phyloP scores from a whole-genome alignment of 208 protist genomes.

The Phytomonas sp. region DNA sequence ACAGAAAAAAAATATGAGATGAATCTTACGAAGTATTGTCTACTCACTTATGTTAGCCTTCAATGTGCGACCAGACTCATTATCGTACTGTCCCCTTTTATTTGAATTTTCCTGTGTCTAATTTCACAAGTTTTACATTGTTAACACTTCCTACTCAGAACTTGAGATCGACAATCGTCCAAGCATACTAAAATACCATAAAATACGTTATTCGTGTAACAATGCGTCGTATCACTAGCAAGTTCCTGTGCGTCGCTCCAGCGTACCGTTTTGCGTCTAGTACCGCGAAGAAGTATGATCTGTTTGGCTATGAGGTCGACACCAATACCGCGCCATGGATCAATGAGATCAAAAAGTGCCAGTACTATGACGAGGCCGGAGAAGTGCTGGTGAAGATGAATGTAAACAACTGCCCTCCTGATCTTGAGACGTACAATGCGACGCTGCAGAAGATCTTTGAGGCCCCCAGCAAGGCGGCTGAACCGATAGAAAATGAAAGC shows the following conservation, averaged over 20 bases:
- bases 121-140: constrained; percentile 1
- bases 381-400: constrained; percentile 88
- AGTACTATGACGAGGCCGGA: constrained; percentile 84
- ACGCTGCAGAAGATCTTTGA: constrained; percentile 78
- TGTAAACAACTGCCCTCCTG: constrained; percentile 84
- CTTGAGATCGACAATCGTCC: neutral
- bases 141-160: neutral
- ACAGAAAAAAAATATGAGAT: too few species aligned
- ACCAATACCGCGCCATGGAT: constrained; percentile 81
- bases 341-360: constrained; percentile 72
- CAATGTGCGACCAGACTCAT: too few species aligned
- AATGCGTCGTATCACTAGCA: constrained; percentile 69
- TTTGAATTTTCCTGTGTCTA: neutral
- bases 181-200: constrained; percentile 7
- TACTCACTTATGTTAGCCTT: too few species aligned
- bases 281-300: constrained; percentile 68
- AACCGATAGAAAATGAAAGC: constrained; percentile 70
- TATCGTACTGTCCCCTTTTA: too few species aligned
- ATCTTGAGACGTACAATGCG: constrained; percentile 84
- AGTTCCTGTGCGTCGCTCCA: constrained; percentile 42
- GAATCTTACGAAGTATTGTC: too few species aligned
- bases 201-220: constrained; percentile 4
- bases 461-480: constrained; percentile 55
- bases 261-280: constrained; percentile 34
- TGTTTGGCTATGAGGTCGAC: constrained; percentile 85